Evolutionary conservation across 805 yeast species (phyloP).

Genomic region (Pichia thaimueangensis): DNA sequence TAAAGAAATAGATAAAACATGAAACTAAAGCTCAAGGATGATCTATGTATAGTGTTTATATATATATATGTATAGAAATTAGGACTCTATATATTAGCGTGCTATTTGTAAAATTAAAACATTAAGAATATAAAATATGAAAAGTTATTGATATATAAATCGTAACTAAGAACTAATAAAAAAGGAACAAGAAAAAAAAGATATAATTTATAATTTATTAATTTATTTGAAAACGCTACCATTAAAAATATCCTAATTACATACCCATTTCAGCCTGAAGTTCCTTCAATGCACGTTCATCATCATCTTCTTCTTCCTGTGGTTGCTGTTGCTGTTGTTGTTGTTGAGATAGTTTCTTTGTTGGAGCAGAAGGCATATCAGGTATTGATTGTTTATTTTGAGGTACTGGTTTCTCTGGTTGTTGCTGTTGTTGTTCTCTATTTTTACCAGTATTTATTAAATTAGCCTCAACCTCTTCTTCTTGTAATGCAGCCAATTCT

Average conservation of each 20-base stretch:
- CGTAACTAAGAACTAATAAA: not conserved
- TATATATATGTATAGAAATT: too few species aligned
- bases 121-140: too few species aligned
- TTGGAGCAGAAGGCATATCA: conserved; percentile 41
- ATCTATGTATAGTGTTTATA: too few species aligned
- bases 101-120: too few species aligned
- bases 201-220: not conserved
- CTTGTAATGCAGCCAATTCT: conserved; percentile 79
- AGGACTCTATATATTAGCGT: too few species aligned
- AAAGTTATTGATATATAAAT: not conserved
- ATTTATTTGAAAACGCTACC: not conserved
- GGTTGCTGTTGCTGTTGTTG: conserved; percentile 36
- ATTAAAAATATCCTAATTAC: conserved; percentile 20
- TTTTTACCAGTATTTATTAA: conserved; percentile 11
- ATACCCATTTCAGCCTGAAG: conserved; percentile 85
- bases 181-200: not conserved
- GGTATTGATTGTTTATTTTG: conserved; percentile 8
- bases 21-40: too few species aligned
- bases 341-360: conserved; percentile 35
- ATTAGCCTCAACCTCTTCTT: conserved; percentile 57
- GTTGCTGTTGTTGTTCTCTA: conserved; percentile 11
- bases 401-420: not conserved
- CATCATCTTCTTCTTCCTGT: conserved; percentile 67
- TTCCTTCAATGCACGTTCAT: conserved; percentile 73
- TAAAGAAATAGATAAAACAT: not conserved